Conservation (phyloP, 2,329 filamentous ascomycete genomes). For the Botrytis paeoniae region DNA sequence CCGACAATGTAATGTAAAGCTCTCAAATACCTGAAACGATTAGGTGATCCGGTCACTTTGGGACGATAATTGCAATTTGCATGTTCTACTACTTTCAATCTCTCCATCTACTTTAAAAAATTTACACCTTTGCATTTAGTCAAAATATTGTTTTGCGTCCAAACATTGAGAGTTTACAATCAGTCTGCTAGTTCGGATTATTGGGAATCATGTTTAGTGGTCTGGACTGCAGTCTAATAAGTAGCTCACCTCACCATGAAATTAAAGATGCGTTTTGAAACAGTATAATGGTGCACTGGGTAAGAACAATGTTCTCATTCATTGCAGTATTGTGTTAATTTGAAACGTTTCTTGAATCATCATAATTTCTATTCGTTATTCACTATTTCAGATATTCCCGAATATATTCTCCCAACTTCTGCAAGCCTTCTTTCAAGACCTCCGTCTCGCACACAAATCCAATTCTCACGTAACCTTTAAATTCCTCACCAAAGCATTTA, state of each 20-base stretch:
- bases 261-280: neutral
- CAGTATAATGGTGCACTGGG: neutral
- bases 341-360: neutral
- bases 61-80: neutral
- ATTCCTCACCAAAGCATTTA: constrained; percentile 70
- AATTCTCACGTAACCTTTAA: constrained; percentile 71
- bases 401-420: constrained; percentile 38
- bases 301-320: neutral
- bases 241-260: neutral
- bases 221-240: neutral
- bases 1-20: neutral
- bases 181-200: neutral
- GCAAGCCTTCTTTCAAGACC: constrained; percentile 64
- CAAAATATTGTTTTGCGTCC: neutral
- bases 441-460: constrained; percentile 72
- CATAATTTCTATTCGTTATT: neutral
- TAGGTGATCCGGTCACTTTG: neutral
- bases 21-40: neutral
- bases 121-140: neutral
- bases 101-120: neutral
- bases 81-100: neutral
- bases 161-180: neutral
- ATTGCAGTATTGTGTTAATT: neutral
- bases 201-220: neutral
- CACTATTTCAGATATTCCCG: constrained; percentile 24